Evolutionary conservation across 2,329 filamentous ascomycete species (phyloP).

Genomic region (Penicillium hesseltinei): DNA sequence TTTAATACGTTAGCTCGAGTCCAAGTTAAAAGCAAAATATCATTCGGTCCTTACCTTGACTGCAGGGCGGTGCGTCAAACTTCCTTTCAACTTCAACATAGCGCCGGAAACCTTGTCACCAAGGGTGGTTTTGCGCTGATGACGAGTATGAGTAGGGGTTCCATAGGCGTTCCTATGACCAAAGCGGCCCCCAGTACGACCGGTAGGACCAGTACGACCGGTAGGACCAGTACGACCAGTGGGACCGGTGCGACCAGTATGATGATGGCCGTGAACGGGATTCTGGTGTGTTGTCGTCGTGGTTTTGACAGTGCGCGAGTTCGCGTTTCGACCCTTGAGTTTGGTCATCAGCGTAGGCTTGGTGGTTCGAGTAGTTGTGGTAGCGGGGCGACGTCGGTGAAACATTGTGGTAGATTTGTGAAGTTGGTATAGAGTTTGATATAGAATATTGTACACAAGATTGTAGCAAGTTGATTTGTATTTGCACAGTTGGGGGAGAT

Average conservation of each 20-base stretch:
- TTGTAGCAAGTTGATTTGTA: not conserved
- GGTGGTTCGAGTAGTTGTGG: slow-evolving; percentile 41
- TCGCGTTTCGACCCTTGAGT: slow-evolving; percentile 45
- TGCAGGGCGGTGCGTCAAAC: slow-evolving; percentile 65
- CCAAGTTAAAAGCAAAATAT: slow-evolving; percentile 24
- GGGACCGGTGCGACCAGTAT: slow-evolving; percentile 7
- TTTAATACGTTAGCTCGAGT: not conserved
- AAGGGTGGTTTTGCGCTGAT: slow-evolving; percentile 65
- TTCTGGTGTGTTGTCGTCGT: slow-evolving; percentile 40
- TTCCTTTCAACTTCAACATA: slow-evolving; percentile 70
- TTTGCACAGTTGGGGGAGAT: not conserved
- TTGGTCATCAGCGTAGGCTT: slow-evolving; percentile 57
- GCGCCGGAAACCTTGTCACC: slow-evolving; percentile 78
- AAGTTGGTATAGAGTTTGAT: not conserved
- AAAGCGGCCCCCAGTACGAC: not conserved
- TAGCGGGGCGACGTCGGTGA: slow-evolving; percentile 18
- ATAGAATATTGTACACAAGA: not conserved
- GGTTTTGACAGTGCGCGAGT: slow-evolving; percentile 38
- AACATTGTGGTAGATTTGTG: slow-evolving; percentile 16
- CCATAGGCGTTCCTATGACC: slow-evolving; percentile 9
- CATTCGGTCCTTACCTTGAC: slow-evolving; percentile 53
- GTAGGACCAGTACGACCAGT: slow-evolving; percentile 17
- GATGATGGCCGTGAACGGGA: not conserved
- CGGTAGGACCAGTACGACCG: slow-evolving; percentile 24
- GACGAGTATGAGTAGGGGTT: slow-evolving; percentile 47